Evolutionary conservation across 441 rosid species (phyloP).

Genomic region (Euphorbia celastroides): DNA sequence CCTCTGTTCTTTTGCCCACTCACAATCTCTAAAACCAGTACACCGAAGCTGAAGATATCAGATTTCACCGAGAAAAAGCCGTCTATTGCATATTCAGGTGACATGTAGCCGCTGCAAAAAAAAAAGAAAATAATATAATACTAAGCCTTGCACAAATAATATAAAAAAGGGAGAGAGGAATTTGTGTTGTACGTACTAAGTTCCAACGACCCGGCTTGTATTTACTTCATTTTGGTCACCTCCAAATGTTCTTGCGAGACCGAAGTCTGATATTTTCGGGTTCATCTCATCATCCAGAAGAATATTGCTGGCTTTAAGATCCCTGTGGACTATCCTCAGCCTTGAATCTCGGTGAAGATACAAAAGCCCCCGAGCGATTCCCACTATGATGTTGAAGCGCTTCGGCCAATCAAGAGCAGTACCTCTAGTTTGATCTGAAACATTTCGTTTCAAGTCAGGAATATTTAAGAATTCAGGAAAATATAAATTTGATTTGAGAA

Average conservation of each 20-base stretch:
- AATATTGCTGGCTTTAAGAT: slow-evolving; percentile 44
- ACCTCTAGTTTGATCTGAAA: slow-evolving; percentile 23
- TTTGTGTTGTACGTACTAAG: slow-evolving; percentile 44
- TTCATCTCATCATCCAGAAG: slow-evolving; percentile 27
- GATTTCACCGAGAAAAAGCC: slow-evolving; percentile 20
- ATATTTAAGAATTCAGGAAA: background rate
- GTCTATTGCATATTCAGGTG: no score
- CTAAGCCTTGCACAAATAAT: background rate
- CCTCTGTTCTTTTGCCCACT: slow-evolving; percentile 18
- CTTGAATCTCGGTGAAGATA: slow-evolving; percentile 83
- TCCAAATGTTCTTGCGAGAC: slow-evolving; percentile 29
- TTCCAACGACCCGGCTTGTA: slow-evolving; percentile 48
- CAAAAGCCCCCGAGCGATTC: slow-evolving; percentile 72
- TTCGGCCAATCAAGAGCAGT: slow-evolving; percentile 34
- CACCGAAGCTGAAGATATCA: slow-evolving; percentile 25
- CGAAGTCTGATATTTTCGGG: slow-evolving; percentile 31
- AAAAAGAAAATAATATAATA: background rate
- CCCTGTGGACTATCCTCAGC: slow-evolving; percentile 60
- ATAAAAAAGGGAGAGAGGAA: background rate
- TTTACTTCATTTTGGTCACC: slow-evolving; percentile 22
- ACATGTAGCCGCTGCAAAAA: no score
- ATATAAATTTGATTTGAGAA: background rate
- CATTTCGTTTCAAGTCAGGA: slow-evolving; percentile 12
- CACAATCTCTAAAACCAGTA: slow-evolving; percentile 25
- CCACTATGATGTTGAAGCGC: slow-evolving; percentile 53